phyloP scores from a whole-genome alignment of 192 early-diverging fungal genomes.

The Endogone sp. region DNA sequence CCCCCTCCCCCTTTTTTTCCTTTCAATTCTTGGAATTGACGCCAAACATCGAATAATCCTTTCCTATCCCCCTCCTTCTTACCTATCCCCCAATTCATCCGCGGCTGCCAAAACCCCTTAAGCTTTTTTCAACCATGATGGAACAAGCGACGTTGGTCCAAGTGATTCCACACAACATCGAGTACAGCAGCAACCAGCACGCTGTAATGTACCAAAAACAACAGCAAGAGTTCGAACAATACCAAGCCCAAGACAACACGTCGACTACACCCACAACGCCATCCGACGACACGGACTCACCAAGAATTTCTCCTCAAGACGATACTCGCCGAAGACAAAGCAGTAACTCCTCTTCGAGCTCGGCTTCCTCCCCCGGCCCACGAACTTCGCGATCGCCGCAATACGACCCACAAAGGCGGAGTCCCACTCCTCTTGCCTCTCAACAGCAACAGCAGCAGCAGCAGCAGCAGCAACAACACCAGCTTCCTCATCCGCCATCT shows the following conservation, averaged over 20 bases:
- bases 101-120: no score
- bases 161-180: neutral
- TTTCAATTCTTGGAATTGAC: no score
- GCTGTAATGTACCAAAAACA: neutral
- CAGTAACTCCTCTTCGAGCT: neutral
- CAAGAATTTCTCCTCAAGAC: neutral
- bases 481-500: no score
- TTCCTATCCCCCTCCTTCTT: no score
- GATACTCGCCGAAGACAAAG: neutral
- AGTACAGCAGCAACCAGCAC: neutral
- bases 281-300: neutral
- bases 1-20: no score
- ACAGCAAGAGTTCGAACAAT: neutral
- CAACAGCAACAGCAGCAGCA: neutral
- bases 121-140: neutral
- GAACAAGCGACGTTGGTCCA: neutral
- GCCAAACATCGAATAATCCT: no score
- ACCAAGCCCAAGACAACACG: neutral
- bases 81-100: no score
- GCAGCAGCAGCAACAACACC: conserved; percentile 6
- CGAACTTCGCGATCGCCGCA: neutral
- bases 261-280: neutral
- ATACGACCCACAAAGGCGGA: no score
- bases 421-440: neutral
- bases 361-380: no score